A percentile compares a stretch with the other conserved stretches of the same genome.
phyloP scores from a whole-genome alignment of 805 yeast genomes.

The Metschnikowia chrysomelidarum region DNA sequence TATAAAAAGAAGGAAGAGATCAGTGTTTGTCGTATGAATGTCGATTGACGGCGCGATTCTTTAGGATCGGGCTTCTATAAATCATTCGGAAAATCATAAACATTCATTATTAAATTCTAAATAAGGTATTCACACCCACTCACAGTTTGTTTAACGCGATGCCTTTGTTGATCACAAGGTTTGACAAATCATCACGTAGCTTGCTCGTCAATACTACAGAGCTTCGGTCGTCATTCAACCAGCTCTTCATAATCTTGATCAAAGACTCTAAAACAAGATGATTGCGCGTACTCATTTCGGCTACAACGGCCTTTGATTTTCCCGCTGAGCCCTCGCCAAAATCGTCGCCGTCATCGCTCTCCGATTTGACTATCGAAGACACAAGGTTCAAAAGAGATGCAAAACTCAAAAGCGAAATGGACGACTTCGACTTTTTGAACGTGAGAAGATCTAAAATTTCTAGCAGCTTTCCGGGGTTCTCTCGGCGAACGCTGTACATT shows the following conservation, averaged over 20 bases:
- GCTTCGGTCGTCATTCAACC: constrained; percentile 29
- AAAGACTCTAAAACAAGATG: constrained; percentile 25
- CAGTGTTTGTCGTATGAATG: too few relatives aligned
- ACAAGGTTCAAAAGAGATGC: constrained; percentile 29
- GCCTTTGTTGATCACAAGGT: constrained; percentile 32
- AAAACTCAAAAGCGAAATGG: constrained; percentile 32
- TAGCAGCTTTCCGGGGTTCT: constrained; percentile 20
- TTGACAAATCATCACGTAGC: constrained; percentile 28
- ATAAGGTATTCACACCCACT: too few relatives aligned
- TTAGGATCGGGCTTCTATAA: too few relatives aligned
- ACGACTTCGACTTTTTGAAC: constrained; percentile 13
- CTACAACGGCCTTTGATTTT: neutral
- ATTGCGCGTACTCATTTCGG: constrained; percentile 6
- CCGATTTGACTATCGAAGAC: constrained; percentile 17
- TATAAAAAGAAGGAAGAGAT: neutral
- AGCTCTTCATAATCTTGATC: constrained; percentile 25
- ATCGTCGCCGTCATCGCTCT: constrained; percentile 20
- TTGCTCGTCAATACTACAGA: constrained; percentile 20
- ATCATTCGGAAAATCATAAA: too few relatives aligned
- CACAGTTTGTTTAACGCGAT: constrained; percentile 30
- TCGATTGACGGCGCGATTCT: too few relatives aligned
- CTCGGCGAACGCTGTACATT: constrained; percentile 20
- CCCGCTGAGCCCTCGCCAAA: neutral
- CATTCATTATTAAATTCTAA: too few relatives aligned
- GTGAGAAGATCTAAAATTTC: constrained; percentile 27